Conservation (phyloP, 2,329 filamentous ascomycete species). For the Trichoderma simmonsii region DNA sequence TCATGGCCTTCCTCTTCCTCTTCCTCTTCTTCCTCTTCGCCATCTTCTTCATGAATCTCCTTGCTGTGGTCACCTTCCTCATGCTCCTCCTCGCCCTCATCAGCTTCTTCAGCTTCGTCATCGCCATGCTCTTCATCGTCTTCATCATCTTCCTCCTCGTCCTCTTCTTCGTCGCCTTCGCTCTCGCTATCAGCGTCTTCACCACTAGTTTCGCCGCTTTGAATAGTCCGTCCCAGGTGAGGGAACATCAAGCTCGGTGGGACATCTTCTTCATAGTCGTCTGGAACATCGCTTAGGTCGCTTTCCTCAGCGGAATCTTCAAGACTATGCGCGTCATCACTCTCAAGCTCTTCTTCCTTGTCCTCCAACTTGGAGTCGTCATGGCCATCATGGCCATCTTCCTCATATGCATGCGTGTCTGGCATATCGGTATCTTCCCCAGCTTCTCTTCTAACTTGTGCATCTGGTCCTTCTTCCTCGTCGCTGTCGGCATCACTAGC, state of each 20-base stretch:
- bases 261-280: conserved; percentile 56
- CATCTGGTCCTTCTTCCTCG: conserved; percentile 41
- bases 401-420: conserved; percentile 34
- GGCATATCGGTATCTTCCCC: conserved; percentile 43
- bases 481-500: conserved; percentile 40
- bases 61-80: conserved; percentile 8
- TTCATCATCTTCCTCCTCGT: conserved; percentile 23
- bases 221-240: conserved; percentile 33
- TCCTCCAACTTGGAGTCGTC: conserved; percentile 30
- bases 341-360: conserved; percentile 27
- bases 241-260: conserved; percentile 53
- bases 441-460: conserved; percentile 37
- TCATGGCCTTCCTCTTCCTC: conserved; percentile 23
- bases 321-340: conserved; percentile 48
- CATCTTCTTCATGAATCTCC: conserved; percentile 22
- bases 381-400: conserved; percentile 30
- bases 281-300: conserved; percentile 62
- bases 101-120: conserved; percentile 20
- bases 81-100: conserved; percentile 18
- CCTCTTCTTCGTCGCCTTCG: conserved; percentile 32
- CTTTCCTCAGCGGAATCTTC: conserved; percentile 67
- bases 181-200: conserved; percentile 37
- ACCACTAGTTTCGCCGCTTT: conserved; percentile 32
- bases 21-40: conserved; percentile 25
- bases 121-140: conserved; percentile 20